Evolutionary conservation across 371 early-diverging fungal genomes (phyloP), one percentile per base, ranked within the genome.

Genomic region (Mortierella sp.): DNA sequence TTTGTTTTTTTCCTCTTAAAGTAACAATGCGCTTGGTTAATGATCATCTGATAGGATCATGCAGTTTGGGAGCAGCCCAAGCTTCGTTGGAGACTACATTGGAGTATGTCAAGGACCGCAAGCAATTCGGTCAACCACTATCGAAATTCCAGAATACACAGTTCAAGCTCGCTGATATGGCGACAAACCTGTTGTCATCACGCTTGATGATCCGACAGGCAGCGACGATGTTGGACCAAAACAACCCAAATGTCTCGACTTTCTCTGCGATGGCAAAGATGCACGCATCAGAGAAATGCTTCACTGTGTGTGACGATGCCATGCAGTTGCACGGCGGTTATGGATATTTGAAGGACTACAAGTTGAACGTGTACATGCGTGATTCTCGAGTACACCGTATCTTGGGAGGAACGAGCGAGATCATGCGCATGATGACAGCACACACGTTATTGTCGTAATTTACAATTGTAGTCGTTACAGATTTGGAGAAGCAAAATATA

Each of bases 81-180:
- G 87, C 88, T 3, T 85, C 90, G 21, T 36, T 91, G 19, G 83
- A 88, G 77, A 74, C 83, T 1, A 83, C 91, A 3, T 15, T 88
- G 22, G 90, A 90, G 33, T 83, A 91, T 59, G 84, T 77, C 67
- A 79, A 72, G 43, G 87, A 83, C 13, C 87, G 92, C 63, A 88
- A 91, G 69, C 92, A 91, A 75, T 91, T 91, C 72, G 76, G 77
- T 59, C 74, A 81, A 21, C 71, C 88, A 11, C 60, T 91, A 41
- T 63, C 84, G 15, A 48, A 71, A 38, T 88, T 87, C 83, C 90
- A 84, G 77, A 83, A 84, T 70, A 84, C 86, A 3, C 89, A 91
- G 74, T 91, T 91, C 80, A 87, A 89, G 74, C 76, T 91, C n/a
- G 88, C 92, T 2, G 90, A 91, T 33, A 90, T 91, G 91, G 87